A percentile compares a stretch with the other conserved stretches of the same genome.
These are phyloP conservation scores for Dissophora ornata DNA, from an alignment of 192 early-diverging fungal genomes.

Conservation along the genomic window DNA sequence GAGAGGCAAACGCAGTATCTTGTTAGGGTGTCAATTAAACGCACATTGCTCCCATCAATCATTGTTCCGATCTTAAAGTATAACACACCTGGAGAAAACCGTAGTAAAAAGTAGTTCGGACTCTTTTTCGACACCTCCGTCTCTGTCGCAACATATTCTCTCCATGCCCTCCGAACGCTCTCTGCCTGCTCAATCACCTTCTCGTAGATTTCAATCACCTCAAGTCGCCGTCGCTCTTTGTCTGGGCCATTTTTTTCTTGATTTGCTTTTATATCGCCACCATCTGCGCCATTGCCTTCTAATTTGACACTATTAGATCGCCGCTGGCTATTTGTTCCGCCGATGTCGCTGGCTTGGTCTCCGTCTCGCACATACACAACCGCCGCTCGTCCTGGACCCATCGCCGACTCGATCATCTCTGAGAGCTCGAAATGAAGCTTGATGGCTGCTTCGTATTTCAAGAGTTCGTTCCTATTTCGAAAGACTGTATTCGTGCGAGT, in stretches of 20 bases:
- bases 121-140: conserved; percentile 16
- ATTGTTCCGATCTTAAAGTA: too few species aligned
- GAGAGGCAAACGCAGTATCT: neutral
- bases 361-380: conserved; percentile 34
- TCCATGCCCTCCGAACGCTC: conserved; percentile 28
- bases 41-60: too few species aligned
- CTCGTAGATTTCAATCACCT: conserved; percentile 48
- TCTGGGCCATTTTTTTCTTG: conserved; percentile 20
- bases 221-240: conserved; percentile 23
- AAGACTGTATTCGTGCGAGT: conserved; percentile 52
- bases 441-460: conserved; percentile 60
- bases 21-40: too few species aligned
- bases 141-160: conserved; percentile 33
- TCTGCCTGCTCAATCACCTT: conserved; percentile 45
- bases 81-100: conserved; percentile 49
- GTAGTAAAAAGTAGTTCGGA: conserved; percentile 36
- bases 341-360: neutral
- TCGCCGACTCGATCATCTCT: conserved; percentile 33
- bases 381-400: conserved; percentile 16
- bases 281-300: too few species aligned
- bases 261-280: neutral
- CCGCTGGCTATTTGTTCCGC: neutral
- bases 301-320: too few species aligned
- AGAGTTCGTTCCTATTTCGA: conserved; percentile 32
- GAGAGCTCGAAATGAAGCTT: conserved; percentile 40